Percentiles rank a stretch among this genome's conserved stretches.
Evolutionary conservation across 1,284 basidiomycete genomes (phyloP).

Genomic region (Pseudomicrostroma phylloplanum): DNA sequence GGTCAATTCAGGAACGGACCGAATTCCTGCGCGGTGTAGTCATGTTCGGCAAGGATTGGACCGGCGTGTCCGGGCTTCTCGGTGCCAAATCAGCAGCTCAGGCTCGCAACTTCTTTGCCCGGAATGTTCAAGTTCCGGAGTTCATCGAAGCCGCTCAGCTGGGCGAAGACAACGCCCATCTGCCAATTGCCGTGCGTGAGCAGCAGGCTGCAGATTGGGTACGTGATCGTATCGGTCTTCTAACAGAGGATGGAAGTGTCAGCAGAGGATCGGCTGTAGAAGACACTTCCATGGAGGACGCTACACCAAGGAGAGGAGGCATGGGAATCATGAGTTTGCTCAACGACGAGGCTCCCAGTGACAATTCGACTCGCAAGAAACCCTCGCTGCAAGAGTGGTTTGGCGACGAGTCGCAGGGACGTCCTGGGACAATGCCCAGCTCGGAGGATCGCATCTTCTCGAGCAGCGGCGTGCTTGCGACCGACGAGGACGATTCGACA

Average conservation of each 20-base stretch:
- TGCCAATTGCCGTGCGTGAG: constrained; percentile 23
- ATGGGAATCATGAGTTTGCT: constrained; percentile 38
- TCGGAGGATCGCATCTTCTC: constrained; percentile 18
- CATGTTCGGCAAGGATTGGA: constrained; percentile 68
- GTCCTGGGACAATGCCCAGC: constrained; percentile 13
- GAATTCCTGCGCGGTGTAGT: constrained; percentile 63
- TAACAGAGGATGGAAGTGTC: background rate
- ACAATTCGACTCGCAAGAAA: constrained; percentile 9
- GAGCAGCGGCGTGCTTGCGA: constrained; percentile 13
- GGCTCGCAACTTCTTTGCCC: constrained; percentile 63
- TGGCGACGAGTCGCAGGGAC: constrained; percentile 13
- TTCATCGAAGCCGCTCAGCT: constrained; percentile 39
- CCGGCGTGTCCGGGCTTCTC: constrained; percentile 66
- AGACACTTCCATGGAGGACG: constrained; percentile 8
- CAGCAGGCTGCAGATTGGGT: constrained; percentile 23
- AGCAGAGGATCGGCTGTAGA: constrained; percentile 8
- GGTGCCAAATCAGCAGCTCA: constrained; percentile 73
- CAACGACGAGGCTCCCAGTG: constrained; percentile 24
- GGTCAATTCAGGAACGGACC: constrained; percentile 57
- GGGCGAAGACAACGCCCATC: constrained; percentile 28
- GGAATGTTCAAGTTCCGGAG: constrained; percentile 38
- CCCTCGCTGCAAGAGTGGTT: constrained; percentile 34
- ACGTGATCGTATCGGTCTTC: constrained; percentile 18
- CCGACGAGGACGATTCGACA: constrained; percentile 9
- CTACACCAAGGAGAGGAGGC: constrained; percentile 20